Evolutionary conservation across 2,329 filamentous ascomycete genomes (phyloP), one percentile per base, ranked within the genome.

Genomic region (Helminthosporium solani): DNA sequence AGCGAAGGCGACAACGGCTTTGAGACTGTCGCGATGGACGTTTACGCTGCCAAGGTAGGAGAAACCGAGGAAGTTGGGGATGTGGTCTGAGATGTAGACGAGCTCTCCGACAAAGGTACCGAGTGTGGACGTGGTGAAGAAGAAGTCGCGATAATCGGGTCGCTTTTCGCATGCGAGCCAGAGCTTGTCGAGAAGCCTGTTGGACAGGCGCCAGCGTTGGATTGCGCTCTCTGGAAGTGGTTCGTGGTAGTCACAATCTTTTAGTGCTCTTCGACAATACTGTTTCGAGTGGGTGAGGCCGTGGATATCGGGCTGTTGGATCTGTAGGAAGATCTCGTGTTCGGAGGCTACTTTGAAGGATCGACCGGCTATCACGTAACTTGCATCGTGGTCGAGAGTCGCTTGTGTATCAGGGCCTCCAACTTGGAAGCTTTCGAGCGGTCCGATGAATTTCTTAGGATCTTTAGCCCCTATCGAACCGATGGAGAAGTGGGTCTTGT

Each of bases 371-470:
- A 52, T 33, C 2, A 46, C 45, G 30, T 60, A 60, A 27, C 45
- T 53, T 11, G 58, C 49, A 12, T 52, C 40, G 33, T 58, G 50
- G 23, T 51, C 48, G 25, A 46, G 15, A 4, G 37, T 27, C 11
- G 27, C 18, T 4, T 27, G 4, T 3, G 33, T 38, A 3, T 33
- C 43, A 3, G 51, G 40, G 7, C 39, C 47, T 11, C 47, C 57
- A 7, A 53, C 43, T 27, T 46, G 36, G 39, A 57, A 55, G 14
- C 54, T 44, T 3, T 54, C 49, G n/a, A 60, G 31, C 7, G 57
- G 56, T 2, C 57, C 57, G 19, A 60, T 54, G 41, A 60, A 60
- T 34, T 60, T 60, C 15, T 44, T 49, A 12, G 56, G 56, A 33
- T 60, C 48, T 31, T 38, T 46, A 11, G 54, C 49, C 9, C 53